These are phyloP conservation scores for Neofusicoccum kwambonambiense DNA, from an alignment of 2,329 filamentous ascomycete species.

Conservation along the genomic window DNA sequence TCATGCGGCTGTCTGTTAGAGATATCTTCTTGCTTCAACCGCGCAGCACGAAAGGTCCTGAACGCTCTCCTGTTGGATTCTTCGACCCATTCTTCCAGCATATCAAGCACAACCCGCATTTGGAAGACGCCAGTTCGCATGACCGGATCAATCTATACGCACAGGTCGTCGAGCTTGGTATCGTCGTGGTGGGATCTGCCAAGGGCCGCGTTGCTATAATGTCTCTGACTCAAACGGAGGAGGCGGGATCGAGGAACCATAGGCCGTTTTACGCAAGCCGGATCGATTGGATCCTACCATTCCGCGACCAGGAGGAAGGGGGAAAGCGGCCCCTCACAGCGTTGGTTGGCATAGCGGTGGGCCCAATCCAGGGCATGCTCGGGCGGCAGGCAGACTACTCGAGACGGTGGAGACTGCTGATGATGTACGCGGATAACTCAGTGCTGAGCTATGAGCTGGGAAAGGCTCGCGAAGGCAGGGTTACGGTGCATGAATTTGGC, in stretches of 20 bases:
- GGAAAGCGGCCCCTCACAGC: constrained; percentile 46
- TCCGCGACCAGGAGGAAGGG: constrained; percentile 51
- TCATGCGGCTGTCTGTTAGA: constrained; percentile 44
- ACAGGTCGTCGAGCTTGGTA: constrained; percentile 67
- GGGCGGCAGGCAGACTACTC: constrained; percentile 23
- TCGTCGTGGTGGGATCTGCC: constrained; percentile 67
- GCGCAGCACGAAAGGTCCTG: constrained; percentile 12
- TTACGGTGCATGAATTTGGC: constrained; percentile 1
- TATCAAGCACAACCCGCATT: not conserved
- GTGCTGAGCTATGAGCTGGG: constrained; percentile 69
- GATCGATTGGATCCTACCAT: constrained; percentile 58
- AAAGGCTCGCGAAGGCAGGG: constrained; percentile 20
- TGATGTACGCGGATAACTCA: constrained; percentile 70
- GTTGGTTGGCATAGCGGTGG: constrained; percentile 67
- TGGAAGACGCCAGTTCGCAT: constrained; percentile 21
- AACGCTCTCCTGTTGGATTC: not conserved
- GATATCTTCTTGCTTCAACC: constrained; percentile 47
- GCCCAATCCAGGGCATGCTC: constrained; percentile 57
- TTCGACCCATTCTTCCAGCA: constrained; percentile 21
- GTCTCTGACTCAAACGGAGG: constrained; percentile 50
- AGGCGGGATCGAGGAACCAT: constrained; percentile 19
- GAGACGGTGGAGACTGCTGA: constrained; percentile 63
- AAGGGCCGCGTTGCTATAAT: constrained; percentile 64
- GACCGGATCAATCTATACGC: constrained; percentile 62
- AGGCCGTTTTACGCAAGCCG: constrained; percentile 46